Evolutionary conservation across 2,329 filamentous ascomycete species (phyloP).

Genomic region (Fusarium siculi): DNA sequence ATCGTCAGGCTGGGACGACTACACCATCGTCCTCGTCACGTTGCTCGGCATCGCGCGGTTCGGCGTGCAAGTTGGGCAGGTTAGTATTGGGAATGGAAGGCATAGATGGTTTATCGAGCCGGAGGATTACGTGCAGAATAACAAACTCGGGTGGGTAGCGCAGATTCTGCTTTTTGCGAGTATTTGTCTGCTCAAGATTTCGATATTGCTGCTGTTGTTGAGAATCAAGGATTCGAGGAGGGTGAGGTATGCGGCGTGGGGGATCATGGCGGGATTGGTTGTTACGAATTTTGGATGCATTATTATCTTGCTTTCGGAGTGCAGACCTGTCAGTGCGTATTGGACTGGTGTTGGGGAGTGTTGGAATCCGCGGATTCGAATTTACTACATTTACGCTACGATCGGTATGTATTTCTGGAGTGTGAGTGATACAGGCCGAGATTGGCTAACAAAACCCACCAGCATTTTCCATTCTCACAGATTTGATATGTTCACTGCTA

Average conservation of each 20-base stretch:
- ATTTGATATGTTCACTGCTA: conserved; percentile 39
- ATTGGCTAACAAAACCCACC: background rate
- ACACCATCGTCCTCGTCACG: conserved; percentile 47
- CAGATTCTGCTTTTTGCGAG: conserved; percentile 54
- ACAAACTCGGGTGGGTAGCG: conserved; percentile 53
- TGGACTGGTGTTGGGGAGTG: conserved; percentile 47
- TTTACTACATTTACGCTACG: conserved; percentile 49
- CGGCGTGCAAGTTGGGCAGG: conserved; percentile 48
- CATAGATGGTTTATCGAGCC: conserved; percentile 50
- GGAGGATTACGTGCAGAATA: conserved; percentile 49
- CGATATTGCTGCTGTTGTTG: conserved; percentile 54
- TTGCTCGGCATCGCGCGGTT: conserved; percentile 47
- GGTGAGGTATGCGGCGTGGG: conserved; percentile 47
- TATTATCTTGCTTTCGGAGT: conserved; percentile 49
- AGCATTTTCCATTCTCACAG: conserved; percentile 33
- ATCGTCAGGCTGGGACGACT: conserved; percentile 52
- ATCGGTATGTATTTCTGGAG: conserved; percentile 27
- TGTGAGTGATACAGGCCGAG: background rate
- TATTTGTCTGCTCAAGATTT: conserved; percentile 54
- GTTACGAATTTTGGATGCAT: conserved; percentile 48
- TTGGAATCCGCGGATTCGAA: conserved; percentile 47
- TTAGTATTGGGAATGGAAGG: conserved; percentile 51
- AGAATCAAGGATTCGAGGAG: conserved; percentile 52
- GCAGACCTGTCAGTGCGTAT: conserved; percentile 45
- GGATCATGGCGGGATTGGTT: conserved; percentile 46